A percentile compares a stretch with the other conserved stretches of the same genome.
phyloP scores from a whole-genome alignment of 2,329 filamentous ascomycete species.

The Cytospora paraplurivora region DNA sequence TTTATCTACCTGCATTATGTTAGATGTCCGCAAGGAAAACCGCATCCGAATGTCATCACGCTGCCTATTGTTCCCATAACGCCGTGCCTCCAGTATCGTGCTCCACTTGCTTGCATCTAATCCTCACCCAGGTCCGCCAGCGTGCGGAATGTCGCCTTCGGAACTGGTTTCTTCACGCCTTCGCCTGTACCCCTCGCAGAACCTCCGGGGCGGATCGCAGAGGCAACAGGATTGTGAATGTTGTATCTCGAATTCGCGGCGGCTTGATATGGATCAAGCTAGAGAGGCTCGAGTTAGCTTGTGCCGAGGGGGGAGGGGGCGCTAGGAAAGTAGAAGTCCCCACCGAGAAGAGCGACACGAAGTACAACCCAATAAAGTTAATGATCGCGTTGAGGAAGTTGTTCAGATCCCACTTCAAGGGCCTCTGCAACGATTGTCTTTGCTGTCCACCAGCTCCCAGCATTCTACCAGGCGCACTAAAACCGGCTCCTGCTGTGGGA shows the following conservation, averaged over 20 bases:
- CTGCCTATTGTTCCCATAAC: conserved; percentile 20
- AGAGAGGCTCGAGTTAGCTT: conserved; percentile 24
- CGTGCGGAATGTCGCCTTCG: conserved; percentile 50
- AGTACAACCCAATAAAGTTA: conserved; percentile 61
- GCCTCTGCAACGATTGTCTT: conserved; percentile 32
- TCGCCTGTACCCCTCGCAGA: conserved; percentile 1
- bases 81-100: conserved; percentile 19
- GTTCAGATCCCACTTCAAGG: conserved; percentile 41
- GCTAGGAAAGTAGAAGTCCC: conserved; percentile 34
- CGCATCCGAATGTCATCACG: background rate
- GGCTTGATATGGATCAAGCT: conserved; percentile 64
- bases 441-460: conserved; percentile 47
- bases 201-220: conserved; percentile 24
- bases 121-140: conserved; percentile 52
- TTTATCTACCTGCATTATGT: background rate
- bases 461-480: conserved; percentile 58
- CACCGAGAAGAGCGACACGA: conserved; percentile 63
- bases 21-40: background rate
- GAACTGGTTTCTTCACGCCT: conserved; percentile 35
- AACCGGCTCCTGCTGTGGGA: conserved; percentile 47
- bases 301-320: background rate
- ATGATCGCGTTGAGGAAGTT: conserved; percentile 53
- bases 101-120: conserved; percentile 11
- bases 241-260: conserved; percentile 64
- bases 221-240: conserved; percentile 44